phyloP scores from a whole-genome alignment of 805 yeast species.

The Yamadazyma nakazawae region DNA sequence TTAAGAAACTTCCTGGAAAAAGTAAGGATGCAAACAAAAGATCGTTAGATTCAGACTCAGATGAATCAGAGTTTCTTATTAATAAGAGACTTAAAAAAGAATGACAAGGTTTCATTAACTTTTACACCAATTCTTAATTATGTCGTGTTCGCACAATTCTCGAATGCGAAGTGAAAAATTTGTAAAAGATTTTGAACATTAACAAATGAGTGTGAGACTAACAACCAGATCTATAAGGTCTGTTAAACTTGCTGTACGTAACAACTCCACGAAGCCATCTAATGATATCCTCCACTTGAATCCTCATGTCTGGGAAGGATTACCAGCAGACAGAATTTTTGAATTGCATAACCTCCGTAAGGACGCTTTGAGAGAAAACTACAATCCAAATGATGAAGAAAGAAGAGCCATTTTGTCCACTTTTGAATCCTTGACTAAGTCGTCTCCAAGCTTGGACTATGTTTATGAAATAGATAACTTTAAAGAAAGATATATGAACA shows the following conservation, averaged over 20 bases:
- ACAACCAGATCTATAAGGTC: neutral
- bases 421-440: slow-evolving; percentile 26
- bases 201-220: neutral
- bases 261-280: neutral
- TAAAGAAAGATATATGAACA: slow-evolving; percentile 40
- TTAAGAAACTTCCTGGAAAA: slow-evolving; percentile 12
- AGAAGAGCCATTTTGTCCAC: slow-evolving; percentile 44
- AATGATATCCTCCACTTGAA: slow-evolving; percentile 43
- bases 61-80: neutral
- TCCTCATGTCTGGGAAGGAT: slow-evolving; percentile 69
- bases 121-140: neutral
- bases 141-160: slow-evolving; percentile 3
- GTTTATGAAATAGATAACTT: slow-evolving; percentile 42
- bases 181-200: neutral
- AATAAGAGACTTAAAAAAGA: neutral
- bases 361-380: slow-evolving; percentile 39
- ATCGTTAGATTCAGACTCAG: neutral
- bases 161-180: slow-evolving; percentile 7
- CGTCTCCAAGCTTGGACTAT: slow-evolving; percentile 35
- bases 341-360: slow-evolving; percentile 60
- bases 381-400: slow-evolving; percentile 60
- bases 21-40: neutral
- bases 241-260: slow-evolving; percentile 5
- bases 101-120: neutral
- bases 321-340: slow-evolving; percentile 61